Percentiles rank a stretch among this genome's conserved stretches.
phyloP scores from a whole-genome alignment of 495 filamentous ascomycete genomes.

The Penicillium fimorum region DNA sequence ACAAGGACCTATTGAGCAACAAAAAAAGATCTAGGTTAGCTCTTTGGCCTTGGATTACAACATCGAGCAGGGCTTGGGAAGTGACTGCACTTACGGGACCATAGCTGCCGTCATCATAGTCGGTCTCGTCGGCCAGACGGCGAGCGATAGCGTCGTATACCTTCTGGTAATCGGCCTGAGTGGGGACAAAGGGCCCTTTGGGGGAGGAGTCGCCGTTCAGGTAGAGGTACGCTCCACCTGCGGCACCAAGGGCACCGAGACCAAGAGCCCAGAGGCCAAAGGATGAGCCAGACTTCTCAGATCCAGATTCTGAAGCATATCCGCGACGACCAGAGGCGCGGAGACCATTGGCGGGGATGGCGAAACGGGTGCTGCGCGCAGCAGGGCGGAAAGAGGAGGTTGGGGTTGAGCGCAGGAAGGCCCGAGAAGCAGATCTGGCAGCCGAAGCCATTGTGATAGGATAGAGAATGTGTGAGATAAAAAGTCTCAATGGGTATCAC shows the following conservation, averaged over 20 bases:
- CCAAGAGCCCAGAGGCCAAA: conserved; percentile 50
- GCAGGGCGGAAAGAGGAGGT: conserved; percentile 47
- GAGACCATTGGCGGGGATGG: conserved; percentile 59
- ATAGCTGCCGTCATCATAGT: conserved; percentile 96
- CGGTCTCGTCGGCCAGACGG: conserved; percentile 79
- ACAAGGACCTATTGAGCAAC: conserved; percentile 56
- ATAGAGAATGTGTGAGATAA: conserved; percentile 3
- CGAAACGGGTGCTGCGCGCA: conserved; percentile 56
- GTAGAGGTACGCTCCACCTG: conserved; percentile 68
- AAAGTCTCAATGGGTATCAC: conserved; percentile 2
- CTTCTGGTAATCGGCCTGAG: conserved; percentile 87
- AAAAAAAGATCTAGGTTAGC: conserved; percentile 13
- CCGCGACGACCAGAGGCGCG: conserved; percentile 66
- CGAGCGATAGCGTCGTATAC: conserved; percentile 88
- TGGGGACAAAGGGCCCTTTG: conserved; percentile 61
- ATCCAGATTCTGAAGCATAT: conserved; percentile 67
- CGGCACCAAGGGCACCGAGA: conserved; percentile 59
- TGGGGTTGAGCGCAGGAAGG: conserved; percentile 50
- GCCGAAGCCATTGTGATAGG: conserved; percentile 54
- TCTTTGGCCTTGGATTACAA: background rate
- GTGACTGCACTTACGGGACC: conserved; percentile 61
- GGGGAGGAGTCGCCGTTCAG: conserved; percentile 50
- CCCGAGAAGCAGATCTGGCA: conserved; percentile 51
- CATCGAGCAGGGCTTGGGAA: background rate
- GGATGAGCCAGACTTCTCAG: conserved; percentile 51